Percentiles rank a stretch among this genome's conserved stretches.
Evolutionary conservation across 2,329 filamentous ascomycete genomes (phyloP).

Genomic region (Xenosphaeropsis pyriputrescens): DNA sequence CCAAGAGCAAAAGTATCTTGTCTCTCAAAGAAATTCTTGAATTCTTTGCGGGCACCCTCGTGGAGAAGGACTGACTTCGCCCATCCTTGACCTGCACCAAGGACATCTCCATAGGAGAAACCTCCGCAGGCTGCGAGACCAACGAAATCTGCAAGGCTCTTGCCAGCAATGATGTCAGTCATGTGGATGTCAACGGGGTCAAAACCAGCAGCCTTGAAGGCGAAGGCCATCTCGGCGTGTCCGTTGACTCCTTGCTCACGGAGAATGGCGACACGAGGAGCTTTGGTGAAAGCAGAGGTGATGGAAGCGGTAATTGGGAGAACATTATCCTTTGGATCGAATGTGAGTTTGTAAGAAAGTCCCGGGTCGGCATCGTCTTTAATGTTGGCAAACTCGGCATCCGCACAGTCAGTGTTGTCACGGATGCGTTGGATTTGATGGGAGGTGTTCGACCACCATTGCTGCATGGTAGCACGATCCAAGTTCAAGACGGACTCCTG

Average conservation of each 20-base stretch:
- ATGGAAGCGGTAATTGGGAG: constrained; percentile 45
- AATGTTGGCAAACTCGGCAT: constrained; percentile 67
- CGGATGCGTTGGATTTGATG: constrained; percentile 81
- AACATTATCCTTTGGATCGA: constrained; percentile 59
- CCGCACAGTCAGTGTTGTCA: constrained; percentile 78
- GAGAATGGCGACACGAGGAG: constrained; percentile 75
- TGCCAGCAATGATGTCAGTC: constrained; percentile 74
- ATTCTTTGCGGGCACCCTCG: constrained; percentile 57
- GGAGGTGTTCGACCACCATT: constrained; percentile 79
- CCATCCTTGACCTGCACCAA: constrained; percentile 95
- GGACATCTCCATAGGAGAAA: constrained; percentile 79
- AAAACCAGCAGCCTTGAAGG: constrained; percentile 84
- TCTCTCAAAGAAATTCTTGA: constrained; percentile 73
- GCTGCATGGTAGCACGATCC: constrained; percentile 60
- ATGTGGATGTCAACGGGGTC: constrained; percentile 90
- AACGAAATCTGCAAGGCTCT: constrained; percentile 64
- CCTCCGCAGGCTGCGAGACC: constrained; percentile 92
- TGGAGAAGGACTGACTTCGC: constrained; percentile 86
- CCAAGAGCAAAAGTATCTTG: constrained; percentile 85
- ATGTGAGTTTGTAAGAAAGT: constrained; percentile 71
- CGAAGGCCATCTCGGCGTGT: constrained; percentile 95
- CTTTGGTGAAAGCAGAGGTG: constrained; percentile 35
- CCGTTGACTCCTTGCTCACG: constrained; percentile 94
- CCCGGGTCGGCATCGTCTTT: constrained; percentile 66
- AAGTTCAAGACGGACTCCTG: constrained; percentile 54